Percentiles rank a stretch among this genome's conserved stretches.
Evolutionary conservation across 352 stramenopile species (phyloP).

Genomic region (Globisporangium middletonii): DNA sequence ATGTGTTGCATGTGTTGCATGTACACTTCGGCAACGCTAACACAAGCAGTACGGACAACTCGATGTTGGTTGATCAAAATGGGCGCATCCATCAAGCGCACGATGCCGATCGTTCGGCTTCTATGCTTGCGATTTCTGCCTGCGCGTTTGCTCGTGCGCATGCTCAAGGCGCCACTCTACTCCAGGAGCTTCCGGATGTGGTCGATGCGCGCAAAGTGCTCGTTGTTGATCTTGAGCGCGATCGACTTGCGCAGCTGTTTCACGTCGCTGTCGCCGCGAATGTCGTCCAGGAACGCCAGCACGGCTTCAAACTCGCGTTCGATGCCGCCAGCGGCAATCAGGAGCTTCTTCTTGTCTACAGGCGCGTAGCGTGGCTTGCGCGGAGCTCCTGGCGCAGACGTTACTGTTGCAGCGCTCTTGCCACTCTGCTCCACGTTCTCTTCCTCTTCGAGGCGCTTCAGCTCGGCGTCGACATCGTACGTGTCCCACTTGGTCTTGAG

Average conservation of each 20-base stretch:
- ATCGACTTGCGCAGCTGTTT: conserved; percentile 68
- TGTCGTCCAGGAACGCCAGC: conserved; percentile 67
- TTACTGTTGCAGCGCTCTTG: not conserved
- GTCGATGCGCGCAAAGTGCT: conserved; percentile 69
- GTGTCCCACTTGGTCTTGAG: conserved; percentile 84
- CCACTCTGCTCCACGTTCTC: conserved; percentile 18
- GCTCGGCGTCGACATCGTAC: conserved; percentile 75
- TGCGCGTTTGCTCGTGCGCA: not conserved
- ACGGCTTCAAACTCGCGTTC: conserved; percentile 78
- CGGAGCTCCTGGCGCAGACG: not conserved
- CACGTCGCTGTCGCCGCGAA: conserved; percentile 61
- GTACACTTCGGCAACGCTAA: too few species aligned
- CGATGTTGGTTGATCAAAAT: too few species aligned
- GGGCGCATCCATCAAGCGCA: too few species aligned
- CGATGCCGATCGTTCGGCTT: too few species aligned
- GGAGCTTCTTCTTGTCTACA: conserved; percentile 37
- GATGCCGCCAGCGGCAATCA: conserved; percentile 36
- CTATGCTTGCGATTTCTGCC: too few species aligned
- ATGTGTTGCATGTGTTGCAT: too few species aligned
- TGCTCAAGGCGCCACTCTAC: conserved; percentile 1
- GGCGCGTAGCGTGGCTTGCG: conserved; percentile 6
- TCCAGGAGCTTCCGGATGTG: conserved; percentile 27
- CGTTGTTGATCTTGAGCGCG: conserved; percentile 50
- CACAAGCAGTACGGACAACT: too few species aligned
- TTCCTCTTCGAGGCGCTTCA: conserved; percentile 56